Evolutionary conservation across 2,329 filamentous ascomycete genomes (phyloP), one percentile per base, ranked within the genome.

Genomic region (Colletotrichum orbiculare): DNA sequence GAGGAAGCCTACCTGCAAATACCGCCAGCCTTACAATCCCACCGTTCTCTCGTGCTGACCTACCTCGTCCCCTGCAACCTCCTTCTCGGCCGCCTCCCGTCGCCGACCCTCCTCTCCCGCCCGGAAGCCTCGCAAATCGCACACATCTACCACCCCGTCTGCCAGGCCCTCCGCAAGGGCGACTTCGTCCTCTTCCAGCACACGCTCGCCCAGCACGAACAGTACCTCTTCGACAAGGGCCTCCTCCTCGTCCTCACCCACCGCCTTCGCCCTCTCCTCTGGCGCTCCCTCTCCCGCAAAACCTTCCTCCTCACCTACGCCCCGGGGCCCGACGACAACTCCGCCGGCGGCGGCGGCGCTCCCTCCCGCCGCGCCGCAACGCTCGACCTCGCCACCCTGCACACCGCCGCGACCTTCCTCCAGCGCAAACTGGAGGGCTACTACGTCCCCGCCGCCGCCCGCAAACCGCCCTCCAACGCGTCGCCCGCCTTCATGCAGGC

Each of bases 31-130:
- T 92, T 92, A 69, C 86, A 88, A 67, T 87, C 86, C 43, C 95
- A 98, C 75, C 88, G 93, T 66, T 87, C 89, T 17, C 83, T 90
- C 57, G 94, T 97, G 66, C 87, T 97, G 42, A 91, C 91, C 47
- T 95, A 94, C 75, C 87, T 97, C 43, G 89, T 97, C 64, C 87
- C 93, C 1, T 86, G 89, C 70, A 97, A 97, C 74, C 84, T 97
- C 59, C 88, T 97, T 42, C 84, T 97, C 50, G 95, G 94, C 25
- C 89, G 93, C 37, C 93, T 97, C 69, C 94, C 95, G 1, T 91
- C 90, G 1, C 73, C 79, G 8, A 66, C 76, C 2, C 84, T 97
- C 1, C 85, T 96, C 48, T 79, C 85, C 43, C 86, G 90, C 1
- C 90, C 91, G 3, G 93, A 96, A 78, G 89, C 92, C 11, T 74